These are phyloP conservation scores for Vanrija sp. DNA, from an alignment of 1,284 basidiomycete species.

Conservation along the genomic window DNA sequence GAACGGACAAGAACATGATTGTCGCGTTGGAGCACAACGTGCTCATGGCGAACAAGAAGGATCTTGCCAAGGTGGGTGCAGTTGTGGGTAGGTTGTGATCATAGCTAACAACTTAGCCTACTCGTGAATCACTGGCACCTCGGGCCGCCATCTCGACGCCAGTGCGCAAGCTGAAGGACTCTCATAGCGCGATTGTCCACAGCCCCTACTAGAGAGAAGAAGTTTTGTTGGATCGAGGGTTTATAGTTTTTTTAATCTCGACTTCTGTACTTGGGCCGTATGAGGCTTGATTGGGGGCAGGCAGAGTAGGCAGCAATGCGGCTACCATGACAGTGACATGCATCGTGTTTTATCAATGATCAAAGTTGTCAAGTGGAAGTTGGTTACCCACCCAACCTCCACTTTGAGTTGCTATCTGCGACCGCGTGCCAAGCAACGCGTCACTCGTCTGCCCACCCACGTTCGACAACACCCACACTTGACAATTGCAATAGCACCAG, in stretches of 20 bases:
- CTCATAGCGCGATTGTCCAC: conserved; percentile 41
- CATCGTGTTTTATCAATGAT: too few relatives aligned
- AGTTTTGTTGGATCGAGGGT: not conserved
- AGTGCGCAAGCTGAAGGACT: conserved; percentile 26
- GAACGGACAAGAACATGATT: conserved; percentile 91
- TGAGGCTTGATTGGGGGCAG: not conserved
- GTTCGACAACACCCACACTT: too few relatives aligned
- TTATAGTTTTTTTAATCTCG: not conserved
- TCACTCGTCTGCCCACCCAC: too few relatives aligned
- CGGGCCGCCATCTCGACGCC: conserved; percentile 25
- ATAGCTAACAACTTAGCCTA: not conserved
- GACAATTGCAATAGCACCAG: too few relatives aligned
- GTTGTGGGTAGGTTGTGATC: not conserved
- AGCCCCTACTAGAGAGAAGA: conserved; percentile 36
- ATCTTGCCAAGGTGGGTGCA: conserved; percentile 59
- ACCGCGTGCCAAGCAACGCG: too few relatives aligned
- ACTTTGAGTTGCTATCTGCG: too few relatives aligned
- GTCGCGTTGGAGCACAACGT: conserved; percentile 95
- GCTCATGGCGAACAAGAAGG: conserved; percentile 88
- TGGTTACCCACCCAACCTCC: too few relatives aligned
- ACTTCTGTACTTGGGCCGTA: conserved; percentile 1
- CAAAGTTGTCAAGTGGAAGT: too few relatives aligned
- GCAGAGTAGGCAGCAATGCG: too few relatives aligned
- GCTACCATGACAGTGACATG: too few relatives aligned
- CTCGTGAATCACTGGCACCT: conserved; percentile 10